Percentiles rank a stretch among this genome's conserved stretches.
Evolutionary conservation across 768 basidiomycete species (phyloP).

Genomic region (Tricholoma matsutake): DNA sequence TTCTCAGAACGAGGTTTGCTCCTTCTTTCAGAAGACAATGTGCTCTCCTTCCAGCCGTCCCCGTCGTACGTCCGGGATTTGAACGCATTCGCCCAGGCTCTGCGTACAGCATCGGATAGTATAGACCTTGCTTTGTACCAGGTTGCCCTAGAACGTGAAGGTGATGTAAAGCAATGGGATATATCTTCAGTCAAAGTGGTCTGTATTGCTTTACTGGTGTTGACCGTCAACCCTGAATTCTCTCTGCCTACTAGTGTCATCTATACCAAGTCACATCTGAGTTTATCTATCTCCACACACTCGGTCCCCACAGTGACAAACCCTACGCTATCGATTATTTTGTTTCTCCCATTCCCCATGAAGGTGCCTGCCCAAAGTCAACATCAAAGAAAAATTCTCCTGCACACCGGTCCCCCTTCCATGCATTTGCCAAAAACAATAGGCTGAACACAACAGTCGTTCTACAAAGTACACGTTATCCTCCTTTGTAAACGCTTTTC

Average conservation of each 20-base stretch:
- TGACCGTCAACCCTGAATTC: conserved; percentile 6
- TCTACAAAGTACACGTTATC: conserved; percentile 42
- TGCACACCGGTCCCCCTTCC: conserved; percentile 24
- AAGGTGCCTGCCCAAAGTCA: conserved; percentile 58
- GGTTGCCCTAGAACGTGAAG: conserved; percentile 56
- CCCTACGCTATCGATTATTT: conserved; percentile 76
- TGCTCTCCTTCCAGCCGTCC: conserved; percentile 37
- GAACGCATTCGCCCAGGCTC: conserved; percentile 36
- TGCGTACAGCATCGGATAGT: conserved; percentile 32
- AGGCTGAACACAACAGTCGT: conserved; percentile 51
- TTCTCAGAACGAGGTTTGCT: conserved; percentile 45
- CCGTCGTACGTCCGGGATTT: conserved; percentile 47
- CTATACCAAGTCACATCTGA: conserved; percentile 53
- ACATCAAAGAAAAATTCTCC: conserved; percentile 22
- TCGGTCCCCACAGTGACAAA: conserved; percentile 32
- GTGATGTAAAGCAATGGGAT: conserved; percentile 47
- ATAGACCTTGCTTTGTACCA: conserved; percentile 57
- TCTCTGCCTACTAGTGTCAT: conserved; percentile 60
- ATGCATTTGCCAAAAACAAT: conserved; percentile 25
- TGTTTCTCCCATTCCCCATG: conserved; percentile 61
- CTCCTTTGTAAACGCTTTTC: conserved; percentile 51
- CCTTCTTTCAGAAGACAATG: conserved; percentile 30
- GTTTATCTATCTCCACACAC: conserved; percentile 53
- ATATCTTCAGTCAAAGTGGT: conserved; percentile 63
- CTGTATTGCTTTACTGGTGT: conserved; percentile 21